These are phyloP conservation scores for Ceratocystis cubensis DNA, from an alignment of 2,329 filamentous ascomycete species.

Conservation along the genomic window DNA sequence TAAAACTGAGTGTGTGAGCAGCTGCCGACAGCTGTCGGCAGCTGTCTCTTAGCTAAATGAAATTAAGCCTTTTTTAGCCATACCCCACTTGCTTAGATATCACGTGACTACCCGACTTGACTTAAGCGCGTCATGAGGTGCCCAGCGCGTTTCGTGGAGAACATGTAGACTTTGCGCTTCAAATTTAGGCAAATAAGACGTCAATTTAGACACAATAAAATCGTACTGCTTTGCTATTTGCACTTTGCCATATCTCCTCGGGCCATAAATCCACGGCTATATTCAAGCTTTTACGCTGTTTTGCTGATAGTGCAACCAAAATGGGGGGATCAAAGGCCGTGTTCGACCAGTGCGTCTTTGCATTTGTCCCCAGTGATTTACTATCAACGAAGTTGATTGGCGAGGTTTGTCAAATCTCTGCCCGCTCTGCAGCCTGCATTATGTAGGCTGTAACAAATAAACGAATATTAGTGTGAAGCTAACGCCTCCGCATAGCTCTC, in stretches of 20 bases:
- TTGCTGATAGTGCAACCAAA: neutral
- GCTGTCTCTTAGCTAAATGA: neutral
- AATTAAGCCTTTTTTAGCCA: constrained; percentile 1
- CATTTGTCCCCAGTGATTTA: constrained; percentile 35
- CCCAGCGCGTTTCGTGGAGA: neutral
- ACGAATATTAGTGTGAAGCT: neutral
- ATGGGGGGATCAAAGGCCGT: constrained; percentile 25
- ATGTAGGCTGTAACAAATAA: neutral
- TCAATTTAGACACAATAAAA: neutral
- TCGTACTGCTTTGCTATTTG: neutral
- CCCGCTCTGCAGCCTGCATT: neutral
- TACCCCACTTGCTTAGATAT: neutral
- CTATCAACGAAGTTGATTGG: constrained; percentile 33
- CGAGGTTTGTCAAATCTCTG: constrained; percentile 27
- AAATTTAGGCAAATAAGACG: neutral
- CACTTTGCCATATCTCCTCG: neutral
- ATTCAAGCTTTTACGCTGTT: neutral
- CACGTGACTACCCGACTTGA: constrained; percentile 3
- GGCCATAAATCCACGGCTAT: neutral
- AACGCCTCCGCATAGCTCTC: constrained; percentile 30
- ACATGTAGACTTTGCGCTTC: neutral
- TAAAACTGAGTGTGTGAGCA: neutral
- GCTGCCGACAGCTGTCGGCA: neutral
- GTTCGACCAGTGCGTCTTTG: constrained; percentile 35
- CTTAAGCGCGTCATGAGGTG: neutral